phyloP scores from a whole-genome alignment of 108 stramenopile species.

The Nitzschia sp. region DNA sequence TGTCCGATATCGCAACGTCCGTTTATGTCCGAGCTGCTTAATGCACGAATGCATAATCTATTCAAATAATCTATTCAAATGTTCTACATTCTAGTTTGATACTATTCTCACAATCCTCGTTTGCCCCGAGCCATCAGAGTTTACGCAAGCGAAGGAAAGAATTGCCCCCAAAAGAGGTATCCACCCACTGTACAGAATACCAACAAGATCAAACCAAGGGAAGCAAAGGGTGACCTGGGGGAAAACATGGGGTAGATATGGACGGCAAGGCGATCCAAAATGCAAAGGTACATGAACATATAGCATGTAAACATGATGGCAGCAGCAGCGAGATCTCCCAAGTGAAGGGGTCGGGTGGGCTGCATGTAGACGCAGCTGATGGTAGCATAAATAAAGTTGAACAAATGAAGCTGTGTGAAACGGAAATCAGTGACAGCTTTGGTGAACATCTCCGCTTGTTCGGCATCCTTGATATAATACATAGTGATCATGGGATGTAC shows the following conservation, averaged over 20 bases:
- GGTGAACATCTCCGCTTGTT: constrained; percentile 50
- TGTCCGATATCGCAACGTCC: no score
- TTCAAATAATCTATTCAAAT: no score
- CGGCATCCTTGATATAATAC: constrained; percentile 38
- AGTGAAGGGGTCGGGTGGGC: constrained; percentile 39
- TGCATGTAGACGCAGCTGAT: constrained; percentile 43
- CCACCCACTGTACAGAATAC: constrained; percentile 24
- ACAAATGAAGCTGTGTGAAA: constrained; percentile 67
- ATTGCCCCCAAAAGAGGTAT: constrained; percentile 16
- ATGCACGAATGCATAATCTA: no score
- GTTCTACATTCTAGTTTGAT: no score
- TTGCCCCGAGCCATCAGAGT: no score
- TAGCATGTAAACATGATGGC: constrained; percentile 50
- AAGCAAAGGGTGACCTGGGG: constrained; percentile 47
- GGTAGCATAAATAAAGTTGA: constrained; percentile 62
- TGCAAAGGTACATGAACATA: constrained; percentile 54
- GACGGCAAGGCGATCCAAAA: constrained; percentile 78
- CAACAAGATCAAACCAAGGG: constrained; percentile 37
- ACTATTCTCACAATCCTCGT: no score
- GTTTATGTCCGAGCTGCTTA: no score
- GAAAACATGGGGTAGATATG: constrained; percentile 82
- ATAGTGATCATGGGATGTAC: constrained; percentile 58
- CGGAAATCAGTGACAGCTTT: constrained; percentile 54
- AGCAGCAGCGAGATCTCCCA: constrained; percentile 57
- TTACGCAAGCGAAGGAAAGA: not conserved